Evolutionary conservation across 495 filamentous ascomycete species (phyloP).

Genomic region (Tuber umbilicatum): DNA sequence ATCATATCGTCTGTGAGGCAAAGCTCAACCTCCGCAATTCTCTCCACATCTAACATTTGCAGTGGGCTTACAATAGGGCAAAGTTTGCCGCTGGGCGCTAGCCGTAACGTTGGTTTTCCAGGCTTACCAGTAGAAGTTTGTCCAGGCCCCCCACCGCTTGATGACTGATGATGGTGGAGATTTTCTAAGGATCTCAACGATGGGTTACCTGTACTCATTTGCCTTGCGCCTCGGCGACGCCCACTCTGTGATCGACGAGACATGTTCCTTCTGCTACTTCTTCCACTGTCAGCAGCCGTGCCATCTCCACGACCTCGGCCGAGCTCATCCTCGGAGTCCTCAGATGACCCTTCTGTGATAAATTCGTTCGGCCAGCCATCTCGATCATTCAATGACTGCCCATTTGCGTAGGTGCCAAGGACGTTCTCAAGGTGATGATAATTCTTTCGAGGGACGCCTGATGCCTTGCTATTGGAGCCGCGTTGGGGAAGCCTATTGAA

Average conservation of each 20-base stretch:
- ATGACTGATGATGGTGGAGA: conserved; percentile 35
- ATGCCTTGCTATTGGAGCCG: conserved; percentile 50
- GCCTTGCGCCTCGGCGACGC: conserved; percentile 37
- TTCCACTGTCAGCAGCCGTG: conserved; percentile 54
- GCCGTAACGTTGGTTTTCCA: conserved; percentile 30
- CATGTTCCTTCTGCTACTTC: conserved; percentile 51
- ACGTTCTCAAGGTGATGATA: conserved; percentile 89
- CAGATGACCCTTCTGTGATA: conserved; percentile 59
- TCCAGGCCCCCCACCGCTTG: conserved; percentile 20
- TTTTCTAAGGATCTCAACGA: conserved; percentile 30
- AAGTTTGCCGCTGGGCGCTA: conserved; percentile 50
- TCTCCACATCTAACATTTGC: conserved; percentile 85
- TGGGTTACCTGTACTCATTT: conserved; percentile 17
- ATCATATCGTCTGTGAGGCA: conserved; percentile 83
- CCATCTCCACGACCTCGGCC: conserved; percentile 48
- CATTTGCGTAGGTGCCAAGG: conserved; percentile 52
- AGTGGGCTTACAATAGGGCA: conserved; percentile 76
- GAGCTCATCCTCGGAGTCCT: conserved; percentile 48
- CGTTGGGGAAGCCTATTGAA: conserved; percentile 68
- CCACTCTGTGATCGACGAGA: conserved; percentile 45
- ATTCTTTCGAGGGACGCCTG: conserved; percentile 80
- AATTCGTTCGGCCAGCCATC: conserved; percentile 42
- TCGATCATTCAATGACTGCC: conserved; percentile 36
- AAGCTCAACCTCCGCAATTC: conserved; percentile 73
- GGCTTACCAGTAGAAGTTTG: conserved; percentile 14